These are phyloP conservation scores for Metschnikowia cubensis DNA, from an alignment of 805 yeast species.

Conservation along the genomic window DNA sequence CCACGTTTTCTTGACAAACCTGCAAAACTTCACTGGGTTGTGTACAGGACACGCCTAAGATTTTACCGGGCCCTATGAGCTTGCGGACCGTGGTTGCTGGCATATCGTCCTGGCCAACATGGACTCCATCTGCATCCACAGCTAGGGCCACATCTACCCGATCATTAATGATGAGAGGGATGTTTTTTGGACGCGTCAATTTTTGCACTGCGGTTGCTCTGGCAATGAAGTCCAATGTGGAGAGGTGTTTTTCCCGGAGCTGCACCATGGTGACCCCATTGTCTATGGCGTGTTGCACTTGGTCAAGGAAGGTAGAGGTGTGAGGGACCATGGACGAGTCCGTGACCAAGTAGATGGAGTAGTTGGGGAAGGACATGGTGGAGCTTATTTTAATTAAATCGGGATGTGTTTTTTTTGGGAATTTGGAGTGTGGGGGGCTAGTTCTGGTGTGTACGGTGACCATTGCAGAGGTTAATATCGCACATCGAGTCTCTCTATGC, in stretches of 20 bases:
- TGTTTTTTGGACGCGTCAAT: constrained; percentile 52
- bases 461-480: constrained; percentile 5
- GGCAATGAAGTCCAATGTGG: constrained; percentile 62
- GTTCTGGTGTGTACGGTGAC: no score
- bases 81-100: constrained; percentile 52
- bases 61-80: constrained; percentile 67
- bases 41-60: constrained; percentile 76
- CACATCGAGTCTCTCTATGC: constrained; percentile 11
- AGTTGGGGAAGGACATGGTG: neutral
- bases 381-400: no score
- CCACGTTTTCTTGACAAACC: constrained; percentile 47
- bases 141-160: constrained; percentile 88
- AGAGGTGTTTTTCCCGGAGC: constrained; percentile 71
- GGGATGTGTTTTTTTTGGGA: no score
- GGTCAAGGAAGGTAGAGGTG: constrained; percentile 50
- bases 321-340: constrained; percentile 72
- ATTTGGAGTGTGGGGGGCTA: no score
- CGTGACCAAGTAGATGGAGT: constrained; percentile 69
- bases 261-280: constrained; percentile 82
- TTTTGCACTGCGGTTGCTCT: constrained; percentile 59
- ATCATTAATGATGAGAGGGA: constrained; percentile 84
- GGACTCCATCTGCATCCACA: constrained; percentile 85
- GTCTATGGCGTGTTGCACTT: constrained; percentile 57
- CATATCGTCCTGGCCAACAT: constrained; percentile 92
- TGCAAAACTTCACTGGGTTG: constrained; percentile 50